Evolutionary conservation across 768 basidiomycete genomes (phyloP), one percentile per base, ranked within the genome.

Genomic region (Dentipellis fragilis): DNA sequence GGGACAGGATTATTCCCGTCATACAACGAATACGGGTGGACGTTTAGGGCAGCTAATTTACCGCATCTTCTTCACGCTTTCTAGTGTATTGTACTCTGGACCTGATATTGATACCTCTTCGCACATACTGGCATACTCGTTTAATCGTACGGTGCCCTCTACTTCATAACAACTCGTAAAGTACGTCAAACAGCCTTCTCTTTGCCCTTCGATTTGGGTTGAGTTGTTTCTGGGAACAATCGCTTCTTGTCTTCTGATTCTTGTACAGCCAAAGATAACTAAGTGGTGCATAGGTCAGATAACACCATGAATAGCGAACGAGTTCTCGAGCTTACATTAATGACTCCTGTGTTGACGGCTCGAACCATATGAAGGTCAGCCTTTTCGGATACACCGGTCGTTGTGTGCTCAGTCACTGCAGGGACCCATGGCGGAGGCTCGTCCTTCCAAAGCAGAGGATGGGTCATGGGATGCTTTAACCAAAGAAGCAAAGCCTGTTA

Each of bases 21-120:
- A 85, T 95, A 66, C 90, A 94, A 70, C 87, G 90, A 55, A 95
- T 95, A 74, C 85, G 90, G 54, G 93, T 95, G 72, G 92, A 93
- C 71, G 83, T 91, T 67, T 91, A 80, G 73, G 57, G 34, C 47
- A 56, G 51, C 53, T 39, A 46, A 57, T 22, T 48, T 51, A 57
- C 46, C 56, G 40, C 58, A 54, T 62, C 53, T 61, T 58, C 42
- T 42, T 29, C 38, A 52, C 51, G 54, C 55, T 50, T 23, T 37
- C 34, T 54, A 38, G 38, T 45, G 38, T 56, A 45, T 36, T 22
- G 16, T 47, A 52, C 42, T 40, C 19, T 54, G 17, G 38, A 38
- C 35, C 38, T 10, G 35, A 42, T 16, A 14, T 9, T 47, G 36
- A 52, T 45, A 39, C 42, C 10, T 19, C 36, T 7, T 16, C 35